phyloP scores from a whole-genome alignment of 2,329 filamentous ascomycete genomes.

The Blastomyces emzantsi region DNA sequence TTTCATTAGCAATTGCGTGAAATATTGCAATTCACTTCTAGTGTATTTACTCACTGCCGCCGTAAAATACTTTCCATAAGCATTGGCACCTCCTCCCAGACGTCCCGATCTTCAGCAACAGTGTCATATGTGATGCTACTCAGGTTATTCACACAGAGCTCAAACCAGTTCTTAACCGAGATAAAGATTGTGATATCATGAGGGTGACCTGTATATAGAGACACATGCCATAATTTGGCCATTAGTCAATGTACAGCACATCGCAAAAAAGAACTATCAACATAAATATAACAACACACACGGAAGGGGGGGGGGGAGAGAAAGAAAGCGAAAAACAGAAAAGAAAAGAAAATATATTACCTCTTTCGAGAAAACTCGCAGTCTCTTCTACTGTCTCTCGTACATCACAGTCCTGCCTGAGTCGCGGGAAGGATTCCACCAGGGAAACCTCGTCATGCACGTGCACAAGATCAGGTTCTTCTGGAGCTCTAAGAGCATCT shows the following conservation, averaged over 20 bases:
- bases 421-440: conserved; percentile 31
- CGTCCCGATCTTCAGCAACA: conserved; percentile 33
- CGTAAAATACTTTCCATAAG: conserved; percentile 35
- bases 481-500: conserved; percentile 26
- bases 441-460: conserved; percentile 27
- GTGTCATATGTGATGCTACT: conserved; percentile 29
- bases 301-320: background rate
- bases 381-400: conserved; percentile 30
- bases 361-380: conserved; percentile 29
- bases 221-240: background rate
- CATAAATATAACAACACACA: background rate
- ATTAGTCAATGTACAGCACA: background rate
- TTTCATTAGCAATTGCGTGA: background rate
- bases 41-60: conserved; percentile 26
- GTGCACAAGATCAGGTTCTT: conserved; percentile 28
- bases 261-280: background rate
- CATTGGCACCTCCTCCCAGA: conserved; percentile 38
- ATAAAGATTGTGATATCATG: conserved; percentile 27
- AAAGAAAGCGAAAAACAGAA: background rate
- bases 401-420: conserved; percentile 21
- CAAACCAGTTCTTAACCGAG: conserved; percentile 37
- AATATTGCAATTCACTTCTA: background rate
- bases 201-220: conserved; percentile 21
- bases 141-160: conserved; percentile 28
- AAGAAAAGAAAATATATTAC: conserved; percentile 20